Evolutionary conservation across 1,139 yeast genomes (phyloP), one percentile per base, ranked within the genome.

Genomic region (Casaregolazyma suthepensis): DNA sequence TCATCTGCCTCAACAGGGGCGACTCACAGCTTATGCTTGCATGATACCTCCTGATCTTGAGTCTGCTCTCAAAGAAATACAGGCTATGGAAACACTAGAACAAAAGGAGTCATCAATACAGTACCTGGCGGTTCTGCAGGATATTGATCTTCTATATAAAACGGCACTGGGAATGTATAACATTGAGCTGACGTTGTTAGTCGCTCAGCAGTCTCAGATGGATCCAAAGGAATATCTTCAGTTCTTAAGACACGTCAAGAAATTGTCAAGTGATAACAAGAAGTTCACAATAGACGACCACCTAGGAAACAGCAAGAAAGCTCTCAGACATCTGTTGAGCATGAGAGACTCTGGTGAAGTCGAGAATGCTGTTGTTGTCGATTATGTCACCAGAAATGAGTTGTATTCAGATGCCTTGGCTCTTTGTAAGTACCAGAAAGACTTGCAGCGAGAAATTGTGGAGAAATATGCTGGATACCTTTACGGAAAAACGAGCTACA

Each of bases 151-250:
- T 59, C 75, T 93, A 35, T 93, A 91, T 70, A 78, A 83, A 52
- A 83, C 86, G 17, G 87, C 97, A 0, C 76, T 93, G 57, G 87
- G 96, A 1, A 74, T 87, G 38, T 94, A 94, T 65, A 87, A 93
- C 67, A 83, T 94, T 44, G 83, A 83, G 56, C 73, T 91, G 60
- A 81, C 99, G 0, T 75, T 94, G 56, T 77, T 80, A 12, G 83
- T 94, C 59, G 99, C 99, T 0, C 98, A 94, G 68, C 93, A 90
- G 66, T 90, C 97, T 0, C 98, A 93, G 69, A 90, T 86, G 77
- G 99, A 94, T 72, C 99, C 99, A 26, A 89, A 91, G 65, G 99
- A 94, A 68, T 94, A 93, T 64, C 73, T 94, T 52, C 97, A 99
- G 51, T 94, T 93, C 69, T 75, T 94, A 61, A 96, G 90, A 64